A percentile compares a stretch with the other conserved stretches of the same genome.
phyloP scores from a whole-genome alignment of 2,329 filamentous ascomycete genomes.

The Penicillium decumbens region DNA sequence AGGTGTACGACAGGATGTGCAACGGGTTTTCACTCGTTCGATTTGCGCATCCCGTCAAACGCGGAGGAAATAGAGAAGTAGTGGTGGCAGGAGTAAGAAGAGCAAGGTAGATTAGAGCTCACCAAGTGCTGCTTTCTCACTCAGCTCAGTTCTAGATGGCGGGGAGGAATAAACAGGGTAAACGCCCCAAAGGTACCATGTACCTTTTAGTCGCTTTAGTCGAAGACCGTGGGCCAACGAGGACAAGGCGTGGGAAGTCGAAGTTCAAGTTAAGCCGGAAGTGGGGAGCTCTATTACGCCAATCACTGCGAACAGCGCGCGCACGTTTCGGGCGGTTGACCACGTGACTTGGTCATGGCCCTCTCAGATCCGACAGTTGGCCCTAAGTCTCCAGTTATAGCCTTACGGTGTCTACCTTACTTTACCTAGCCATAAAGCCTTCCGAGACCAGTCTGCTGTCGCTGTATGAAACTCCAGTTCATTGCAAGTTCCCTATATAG shows the following conservation, averaged over 20 bases:
- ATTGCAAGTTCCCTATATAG: constrained; percentile 1
- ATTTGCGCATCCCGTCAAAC: constrained; percentile 5
- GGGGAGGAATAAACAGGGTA: background rate
- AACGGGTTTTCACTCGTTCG: background rate
- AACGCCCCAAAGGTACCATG: constrained; percentile 3
- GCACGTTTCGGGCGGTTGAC: constrained; percentile 18
- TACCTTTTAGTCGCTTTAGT: background rate
- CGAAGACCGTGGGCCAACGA: background rate
- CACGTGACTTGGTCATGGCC: background rate
- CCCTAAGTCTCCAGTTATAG: too few species aligned
- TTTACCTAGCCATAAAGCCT: background rate
- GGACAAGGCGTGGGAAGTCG: background rate
- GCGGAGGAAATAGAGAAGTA: background rate
- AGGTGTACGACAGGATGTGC: constrained; percentile 11
- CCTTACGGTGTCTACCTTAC: background rate
- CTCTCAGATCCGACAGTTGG: too few species aligned
- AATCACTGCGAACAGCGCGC: constrained; percentile 19
- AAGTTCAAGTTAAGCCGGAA: constrained; percentile 13
- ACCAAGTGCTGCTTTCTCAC: too few species aligned
- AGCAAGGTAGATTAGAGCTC: background rate
- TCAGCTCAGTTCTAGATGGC: too few species aligned
- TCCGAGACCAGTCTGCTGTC: background rate
- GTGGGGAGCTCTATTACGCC: constrained; percentile 20
- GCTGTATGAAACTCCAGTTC: background rate
- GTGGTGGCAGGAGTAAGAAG: constrained; percentile 1